Evolutionary conservation across 2,329 filamentous ascomycete genomes (phyloP).

Genomic region (Exophiala lecanii-corni): DNA sequence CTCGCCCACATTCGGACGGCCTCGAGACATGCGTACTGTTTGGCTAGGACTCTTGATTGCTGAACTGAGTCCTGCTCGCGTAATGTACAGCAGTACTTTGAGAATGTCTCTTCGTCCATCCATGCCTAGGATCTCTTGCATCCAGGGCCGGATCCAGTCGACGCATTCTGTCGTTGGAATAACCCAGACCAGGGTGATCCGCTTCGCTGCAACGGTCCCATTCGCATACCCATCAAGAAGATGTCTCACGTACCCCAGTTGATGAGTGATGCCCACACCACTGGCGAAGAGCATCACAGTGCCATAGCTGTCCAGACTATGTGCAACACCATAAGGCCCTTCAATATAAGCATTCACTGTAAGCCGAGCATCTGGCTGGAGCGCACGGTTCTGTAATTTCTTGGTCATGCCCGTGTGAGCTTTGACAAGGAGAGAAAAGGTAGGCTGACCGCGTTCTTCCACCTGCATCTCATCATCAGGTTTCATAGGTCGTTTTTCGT

Average conservation of each 20-base stretch:
- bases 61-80: constrained; percentile 75
- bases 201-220: constrained; percentile 72
- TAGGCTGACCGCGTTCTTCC: constrained; percentile 47
- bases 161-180: constrained; percentile 84
- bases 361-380: constrained; percentile 49
- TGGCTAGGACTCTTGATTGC: constrained; percentile 71
- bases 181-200: constrained; percentile 84
- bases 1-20: constrained; percentile 75
- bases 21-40: constrained; percentile 87
- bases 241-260: constrained; percentile 80
- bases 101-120: constrained; percentile 76
- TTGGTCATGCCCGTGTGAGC: constrained; percentile 86
- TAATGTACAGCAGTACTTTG: constrained; percentile 84
- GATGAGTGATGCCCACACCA: constrained; percentile 91
- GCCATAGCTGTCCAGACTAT: constrained; percentile 86
- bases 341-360: constrained; percentile 72
- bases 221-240: constrained; percentile 65
- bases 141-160: constrained; percentile 90
- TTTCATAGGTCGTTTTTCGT: constrained; percentile 27
- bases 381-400: constrained; percentile 68
- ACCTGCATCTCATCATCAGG: constrained; percentile 50
- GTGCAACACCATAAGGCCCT: constrained; percentile 80
- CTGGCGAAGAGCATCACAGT: constrained; percentile 87
- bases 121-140: constrained; percentile 71
- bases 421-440: constrained; percentile 77